These are phyloP conservation scores for Wickerhamiella sergipiensis DNA, from an alignment of 805 yeast species.

Conservation along the genomic window DNA sequence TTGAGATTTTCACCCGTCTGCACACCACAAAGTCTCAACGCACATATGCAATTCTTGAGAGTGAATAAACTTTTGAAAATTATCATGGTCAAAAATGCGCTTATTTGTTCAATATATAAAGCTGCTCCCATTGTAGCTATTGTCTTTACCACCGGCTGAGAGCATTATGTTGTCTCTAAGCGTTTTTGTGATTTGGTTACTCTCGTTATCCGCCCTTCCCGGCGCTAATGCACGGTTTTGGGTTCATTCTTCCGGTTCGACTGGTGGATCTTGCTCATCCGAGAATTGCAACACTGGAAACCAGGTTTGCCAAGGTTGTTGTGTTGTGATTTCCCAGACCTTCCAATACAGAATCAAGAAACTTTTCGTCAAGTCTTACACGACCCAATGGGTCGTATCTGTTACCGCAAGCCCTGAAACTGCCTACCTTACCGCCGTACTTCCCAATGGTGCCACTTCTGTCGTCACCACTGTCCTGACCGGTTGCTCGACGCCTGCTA, in stretches of 20 bases:
- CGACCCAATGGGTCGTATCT: slow-evolving; percentile 8
- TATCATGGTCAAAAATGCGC: not conserved
- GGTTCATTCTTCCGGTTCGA: slow-evolving; percentile 14
- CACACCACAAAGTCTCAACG: not conserved
- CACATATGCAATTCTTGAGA: not conserved
- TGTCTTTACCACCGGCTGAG: not conserved
- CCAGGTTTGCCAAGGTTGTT: slow-evolving; percentile 20
- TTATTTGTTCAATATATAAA: not conserved
- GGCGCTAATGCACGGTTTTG: slow-evolving; percentile 18
- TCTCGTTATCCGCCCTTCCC: not conserved
- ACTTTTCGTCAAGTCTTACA: slow-evolving; percentile 1
- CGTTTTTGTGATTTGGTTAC: not conserved
- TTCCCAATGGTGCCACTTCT: slow-evolving; percentile 44
- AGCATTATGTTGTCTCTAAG: not conserved
- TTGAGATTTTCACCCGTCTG: not conserved
- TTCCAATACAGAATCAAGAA: slow-evolving; percentile 15
- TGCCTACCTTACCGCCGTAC: slow-evolving; percentile 20
- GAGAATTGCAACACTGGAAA: slow-evolving; percentile 4
- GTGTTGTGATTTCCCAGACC: slow-evolving; percentile 17
- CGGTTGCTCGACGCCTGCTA: slow-evolving; percentile 12
- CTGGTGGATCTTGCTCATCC: slow-evolving; percentile 10
- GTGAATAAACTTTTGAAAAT: not conserved
- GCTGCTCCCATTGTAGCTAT: not conserved
- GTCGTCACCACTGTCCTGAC: slow-evolving; percentile 16
- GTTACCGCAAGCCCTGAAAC: slow-evolving; percentile 13